These are phyloP conservation scores for Teunomyces lycoperdinae DNA, from an alignment of 805 yeast species.

Conservation along the genomic window DNA sequence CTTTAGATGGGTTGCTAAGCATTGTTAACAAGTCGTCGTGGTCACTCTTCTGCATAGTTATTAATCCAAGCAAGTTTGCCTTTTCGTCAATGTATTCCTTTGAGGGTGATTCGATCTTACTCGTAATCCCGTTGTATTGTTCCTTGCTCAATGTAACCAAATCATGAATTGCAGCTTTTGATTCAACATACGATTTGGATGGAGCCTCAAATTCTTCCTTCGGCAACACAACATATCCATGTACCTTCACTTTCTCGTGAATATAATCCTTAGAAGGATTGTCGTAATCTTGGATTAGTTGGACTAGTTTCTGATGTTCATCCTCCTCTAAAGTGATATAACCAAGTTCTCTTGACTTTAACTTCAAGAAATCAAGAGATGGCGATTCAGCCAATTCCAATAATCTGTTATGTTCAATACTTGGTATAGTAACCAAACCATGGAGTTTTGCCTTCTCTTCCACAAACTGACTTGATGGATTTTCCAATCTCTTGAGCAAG, in stretches of 20 bases:
- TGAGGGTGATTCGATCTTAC: conserved; percentile 11
- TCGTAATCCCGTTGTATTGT: conserved; percentile 6
- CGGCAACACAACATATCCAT: conserved; percentile 14
- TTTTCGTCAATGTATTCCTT: conserved; percentile 12
- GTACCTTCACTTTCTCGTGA: conserved; percentile 26
- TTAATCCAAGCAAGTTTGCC: conserved; percentile 7
- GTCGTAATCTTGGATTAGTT: conserved; percentile 11
- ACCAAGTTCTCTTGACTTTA: conserved; percentile 15
- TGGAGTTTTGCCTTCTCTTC: conserved; percentile 26
- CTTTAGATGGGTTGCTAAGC: conserved; percentile 3
- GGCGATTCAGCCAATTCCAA: conserved; percentile 4
- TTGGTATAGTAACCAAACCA: conserved; percentile 13
- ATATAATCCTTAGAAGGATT: conserved; percentile 30
- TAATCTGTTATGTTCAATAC: conserved; percentile 12
- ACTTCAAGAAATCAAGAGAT: conserved; percentile 11
- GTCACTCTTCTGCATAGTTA: conserved; percentile 6
- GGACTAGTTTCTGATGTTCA: conserved; percentile 2
- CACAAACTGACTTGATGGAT: conserved; percentile 22
- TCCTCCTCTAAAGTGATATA: conserved; percentile 11
- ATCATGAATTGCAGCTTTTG: conserved; percentile 25
- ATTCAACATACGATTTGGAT: conserved; percentile 26
- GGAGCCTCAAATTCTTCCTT: conserved; percentile 17
- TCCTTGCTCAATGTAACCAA: conserved; percentile 7
- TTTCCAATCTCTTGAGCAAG: not conserved
- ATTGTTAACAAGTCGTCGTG: not conserved